These are phyloP conservation scores for Spongispora temasekensis DNA, from an alignment of 1,284 basidiomycete genomes.

Conservation along the genomic window DNA sequence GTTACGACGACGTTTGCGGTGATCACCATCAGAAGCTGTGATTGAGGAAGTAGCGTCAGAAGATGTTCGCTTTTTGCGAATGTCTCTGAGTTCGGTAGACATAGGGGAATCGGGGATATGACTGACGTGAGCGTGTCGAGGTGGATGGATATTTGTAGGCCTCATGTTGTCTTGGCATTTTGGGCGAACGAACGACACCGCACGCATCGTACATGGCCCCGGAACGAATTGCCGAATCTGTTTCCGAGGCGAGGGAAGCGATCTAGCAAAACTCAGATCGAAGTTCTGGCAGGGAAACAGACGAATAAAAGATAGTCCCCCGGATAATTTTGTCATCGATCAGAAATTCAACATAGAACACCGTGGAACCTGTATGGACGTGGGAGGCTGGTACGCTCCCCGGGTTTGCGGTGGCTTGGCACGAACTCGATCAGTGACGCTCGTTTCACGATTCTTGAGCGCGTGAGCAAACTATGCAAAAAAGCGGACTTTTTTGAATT, in stretches of 20 bases:
- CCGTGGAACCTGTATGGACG: conserved; percentile 23
- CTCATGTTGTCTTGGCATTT: conserved; percentile 28
- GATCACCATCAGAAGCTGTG: conserved; percentile 40
- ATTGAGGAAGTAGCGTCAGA: conserved; percentile 19
- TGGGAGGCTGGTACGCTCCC: conserved; percentile 21
- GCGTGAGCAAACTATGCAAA: neutral
- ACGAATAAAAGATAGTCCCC: conserved; percentile 15
- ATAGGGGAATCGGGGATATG: conserved; percentile 15
- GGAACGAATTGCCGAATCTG: conserved; percentile 12
- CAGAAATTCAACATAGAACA: conserved; percentile 18
- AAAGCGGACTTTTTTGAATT: too few species aligned
- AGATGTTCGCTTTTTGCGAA: conserved; percentile 31
- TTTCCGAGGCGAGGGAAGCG: conserved; percentile 9
- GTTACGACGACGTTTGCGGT: conserved; percentile 60
- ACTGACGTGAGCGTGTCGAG: conserved; percentile 5
- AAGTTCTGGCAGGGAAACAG: conserved; percentile 11
- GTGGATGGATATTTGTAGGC: conserved; percentile 27
- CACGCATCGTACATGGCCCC: conserved; percentile 7
- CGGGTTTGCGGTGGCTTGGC: conserved; percentile 11
- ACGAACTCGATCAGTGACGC: conserved; percentile 1
- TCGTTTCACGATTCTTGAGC: conserved; percentile 6
- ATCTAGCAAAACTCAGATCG: conserved; percentile 16
- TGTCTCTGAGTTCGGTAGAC: conserved; percentile 28
- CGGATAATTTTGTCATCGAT: conserved; percentile 22
- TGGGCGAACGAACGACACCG: conserved; percentile 4